A percentile compares a stretch with the other conserved stretches of the same genome.
phyloP scores from a whole-genome alignment of 202 grass and related monocot genomes.

The Musa balbisiana region DNA sequence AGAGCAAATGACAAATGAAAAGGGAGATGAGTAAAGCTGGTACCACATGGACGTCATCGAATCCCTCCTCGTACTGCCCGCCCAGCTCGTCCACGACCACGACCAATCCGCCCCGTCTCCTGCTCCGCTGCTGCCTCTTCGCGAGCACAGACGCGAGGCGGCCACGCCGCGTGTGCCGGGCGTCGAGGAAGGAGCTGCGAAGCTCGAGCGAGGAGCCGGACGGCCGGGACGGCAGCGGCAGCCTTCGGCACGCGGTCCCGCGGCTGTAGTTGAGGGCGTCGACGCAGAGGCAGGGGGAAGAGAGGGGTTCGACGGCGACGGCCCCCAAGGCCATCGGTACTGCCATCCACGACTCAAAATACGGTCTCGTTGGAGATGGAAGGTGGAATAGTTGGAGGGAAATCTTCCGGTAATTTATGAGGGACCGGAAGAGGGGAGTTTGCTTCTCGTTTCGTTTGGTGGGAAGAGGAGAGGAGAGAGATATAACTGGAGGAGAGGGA shows the following conservation, averaged over 20 bases:
- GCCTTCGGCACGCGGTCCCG: background rate
- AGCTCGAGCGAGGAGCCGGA: constrained; percentile 30
- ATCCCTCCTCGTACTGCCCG: constrained; percentile 76
- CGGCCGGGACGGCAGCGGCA: background rate
- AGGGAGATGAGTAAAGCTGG: background rate
- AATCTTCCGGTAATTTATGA: background rate
- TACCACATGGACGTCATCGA: constrained; percentile 70
- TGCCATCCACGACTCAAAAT: background rate
- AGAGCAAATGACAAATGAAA: background rate
- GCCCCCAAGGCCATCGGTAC: background rate
- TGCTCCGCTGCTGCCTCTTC: constrained; percentile 20
- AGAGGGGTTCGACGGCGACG: background rate
- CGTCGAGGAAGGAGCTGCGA: constrained; percentile 33
- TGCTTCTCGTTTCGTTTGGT: no score
- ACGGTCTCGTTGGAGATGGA: background rate
- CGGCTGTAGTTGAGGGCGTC: constrained; percentile 11
- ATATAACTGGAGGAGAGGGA: background rate
- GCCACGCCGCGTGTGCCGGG: constrained; percentile 12
- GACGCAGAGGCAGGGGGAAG: constrained; percentile 16
- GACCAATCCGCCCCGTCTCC: constrained; percentile 17
- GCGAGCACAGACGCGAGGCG: constrained; percentile 1
- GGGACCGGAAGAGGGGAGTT: no score
- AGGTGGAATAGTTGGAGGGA: background rate
- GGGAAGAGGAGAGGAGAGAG: background rate
- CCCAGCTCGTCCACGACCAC: constrained; percentile 54